Conservation (phyloP, 352 stramenopile species). For the Nothophytophthora sp. region DNA sequence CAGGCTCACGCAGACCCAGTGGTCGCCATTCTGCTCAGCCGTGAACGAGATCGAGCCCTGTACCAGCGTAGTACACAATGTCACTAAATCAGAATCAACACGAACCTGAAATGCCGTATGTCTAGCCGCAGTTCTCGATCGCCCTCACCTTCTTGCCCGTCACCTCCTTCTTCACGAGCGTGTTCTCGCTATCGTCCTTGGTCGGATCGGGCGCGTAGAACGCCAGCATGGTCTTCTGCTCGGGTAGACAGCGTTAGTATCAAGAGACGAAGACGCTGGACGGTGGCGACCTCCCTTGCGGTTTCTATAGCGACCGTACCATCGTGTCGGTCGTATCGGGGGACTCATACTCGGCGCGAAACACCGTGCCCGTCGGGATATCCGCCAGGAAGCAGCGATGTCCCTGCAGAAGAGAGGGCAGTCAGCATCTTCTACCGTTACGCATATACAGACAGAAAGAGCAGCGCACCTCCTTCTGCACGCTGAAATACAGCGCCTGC, state of each 20-base stretch:
- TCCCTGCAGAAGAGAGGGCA: conserved; percentile 24
- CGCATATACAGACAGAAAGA: background rate
- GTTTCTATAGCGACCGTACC: conserved; percentile 36
- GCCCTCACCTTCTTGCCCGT: conserved; percentile 51
- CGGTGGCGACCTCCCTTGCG: too few relatives aligned
- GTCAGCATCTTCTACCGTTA: background rate
- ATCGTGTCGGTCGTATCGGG: conserved; percentile 81
- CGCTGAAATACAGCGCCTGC: conserved; percentile 64
- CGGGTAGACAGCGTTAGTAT: background rate
- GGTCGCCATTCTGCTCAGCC: conserved; percentile 58
- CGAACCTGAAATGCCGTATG: background rate
- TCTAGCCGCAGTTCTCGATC: background rate
- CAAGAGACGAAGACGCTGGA: too few relatives aligned
- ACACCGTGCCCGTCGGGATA: conserved; percentile 70
- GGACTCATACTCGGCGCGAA: conserved; percentile 84
- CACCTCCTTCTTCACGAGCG: conserved; percentile 56
- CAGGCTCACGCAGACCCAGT: conserved; percentile 77
- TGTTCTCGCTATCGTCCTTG: conserved; percentile 39
- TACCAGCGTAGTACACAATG: background rate
- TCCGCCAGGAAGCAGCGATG: conserved; percentile 83
- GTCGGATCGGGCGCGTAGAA: conserved; percentile 57
- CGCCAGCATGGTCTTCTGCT: conserved; percentile 60
- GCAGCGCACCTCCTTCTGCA: conserved; percentile 46
- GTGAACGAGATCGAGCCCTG: conserved; percentile 73
- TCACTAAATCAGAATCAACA: conserved; percentile 8